Base-by-base conservation (phyloP, 2,329 filamentous ascomycete species). In the Claviceps lovelessii region DNA sequence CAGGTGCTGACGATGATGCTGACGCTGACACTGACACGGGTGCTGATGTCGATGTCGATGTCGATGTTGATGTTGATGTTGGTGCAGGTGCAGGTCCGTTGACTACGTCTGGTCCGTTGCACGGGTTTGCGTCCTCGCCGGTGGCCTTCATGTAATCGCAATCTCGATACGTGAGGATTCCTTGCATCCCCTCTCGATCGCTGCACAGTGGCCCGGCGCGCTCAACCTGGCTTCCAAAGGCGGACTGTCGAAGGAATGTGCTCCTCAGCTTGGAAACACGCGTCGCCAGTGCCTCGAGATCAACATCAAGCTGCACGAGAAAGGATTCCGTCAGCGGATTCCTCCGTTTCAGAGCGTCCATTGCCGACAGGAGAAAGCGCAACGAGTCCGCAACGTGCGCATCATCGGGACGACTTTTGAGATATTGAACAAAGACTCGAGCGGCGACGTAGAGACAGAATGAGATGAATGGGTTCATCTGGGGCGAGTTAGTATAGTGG, bases 391-490 rank as follows among this genome's bases (percentile, higher is more conserved):
- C 81, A 60, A 81, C 86, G 68, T 82, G 87, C 64, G 77, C 81
- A 68, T 97, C 91, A 35, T 91, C 85, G 0, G 90, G 89, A n/a
- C 86, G 79, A 55, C 87, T 93, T 69, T 95, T 96, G n/a, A 97
- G 76, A 64, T 94, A 96, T 67, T 97, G 91, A 8, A 97, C 85
- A 64, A 97, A 97, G 0, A 97, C 91, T 52, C 93, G 81, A 28
- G 91, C 88, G 11, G 91, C 86, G n/a, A 97, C 90, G 63, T 96
- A 97, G 47, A 98, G 78, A 65, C 90, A 95, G 69, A 97, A 97
- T 0, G 89, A 90, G 62, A 95, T 86, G 67, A 96, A 97, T 0
- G 91, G 89, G 61, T 96, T 95, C 81, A 95, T 88, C 89, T 96
- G 57, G 29, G 31, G 23, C 23, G 23, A 23, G 3, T 23, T 23